Evolutionary conservation across 305 asterid genomes (phyloP).

Genomic region (Fraxinus ornus): DNA sequence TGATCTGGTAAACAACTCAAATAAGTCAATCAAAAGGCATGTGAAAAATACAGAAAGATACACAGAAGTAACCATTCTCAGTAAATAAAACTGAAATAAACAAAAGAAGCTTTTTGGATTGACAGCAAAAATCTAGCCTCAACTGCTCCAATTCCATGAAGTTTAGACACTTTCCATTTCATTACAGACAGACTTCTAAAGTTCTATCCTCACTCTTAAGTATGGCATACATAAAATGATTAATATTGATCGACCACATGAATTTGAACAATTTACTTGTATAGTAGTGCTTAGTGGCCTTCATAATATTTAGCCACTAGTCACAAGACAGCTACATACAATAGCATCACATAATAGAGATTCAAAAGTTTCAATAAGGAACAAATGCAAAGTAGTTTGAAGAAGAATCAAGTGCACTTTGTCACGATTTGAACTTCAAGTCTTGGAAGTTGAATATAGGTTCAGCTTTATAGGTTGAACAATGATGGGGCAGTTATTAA

Average conservation of each 20-base stretch:
- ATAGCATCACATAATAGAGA: constrained; percentile 2
- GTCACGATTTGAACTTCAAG: neutral
- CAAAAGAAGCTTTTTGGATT: neutral
- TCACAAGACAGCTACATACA: neutral
- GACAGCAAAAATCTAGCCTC: constrained; percentile 11
- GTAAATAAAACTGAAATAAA: neutral
- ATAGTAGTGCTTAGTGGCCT: constrained; percentile 11
- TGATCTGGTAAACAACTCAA: constrained; percentile 54
- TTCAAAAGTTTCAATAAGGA: neutral
- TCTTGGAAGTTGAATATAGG: neutral
- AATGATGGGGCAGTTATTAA: neutral
- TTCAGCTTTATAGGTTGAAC: neutral
- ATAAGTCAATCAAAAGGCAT: constrained; percentile 16
- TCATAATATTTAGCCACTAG: constrained; percentile 3
- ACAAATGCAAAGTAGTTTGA: neutral
- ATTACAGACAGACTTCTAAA: constrained; percentile 14
- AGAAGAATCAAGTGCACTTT: neutral
- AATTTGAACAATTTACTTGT: constrained; percentile 10
- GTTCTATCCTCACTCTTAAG: neutral
- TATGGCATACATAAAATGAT: neutral
- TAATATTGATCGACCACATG: neutral
- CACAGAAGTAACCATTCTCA: neutral
- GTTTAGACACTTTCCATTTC: constrained; percentile 10
- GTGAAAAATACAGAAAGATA: constrained; percentile 17
- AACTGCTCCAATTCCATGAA: constrained; percentile 11